Base-by-base conservation (phyloP, 768 basidiomycete species). In the Rhodotorula taiwanensis region DNA sequence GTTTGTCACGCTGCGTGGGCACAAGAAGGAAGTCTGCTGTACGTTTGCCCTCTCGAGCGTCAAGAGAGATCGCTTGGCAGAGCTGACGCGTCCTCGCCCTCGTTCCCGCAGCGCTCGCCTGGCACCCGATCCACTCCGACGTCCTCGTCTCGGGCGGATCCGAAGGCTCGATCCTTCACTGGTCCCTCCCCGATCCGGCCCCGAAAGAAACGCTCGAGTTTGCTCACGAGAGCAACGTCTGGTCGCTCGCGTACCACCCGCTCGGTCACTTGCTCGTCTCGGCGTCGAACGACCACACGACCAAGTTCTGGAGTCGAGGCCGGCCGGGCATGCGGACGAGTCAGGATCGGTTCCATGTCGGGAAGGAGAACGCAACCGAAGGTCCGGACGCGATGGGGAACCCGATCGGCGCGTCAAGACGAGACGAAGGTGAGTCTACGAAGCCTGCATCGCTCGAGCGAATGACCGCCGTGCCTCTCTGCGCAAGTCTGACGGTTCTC, bases 1-100 rank as follows among this genome's bases (percentile, higher is more conserved):
- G 75, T 84, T 89, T 75, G 83, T 88, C 28, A 78, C 89, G 23
- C 83, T 97, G 67, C 89, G 90, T 72, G 95, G 95, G 2, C 95
- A 99, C 81, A 92, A 91, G 74, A 94, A 97, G 73, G 95, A 98
- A 82, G 91, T 95, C 44, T 93, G 91, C 79, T 92, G 89, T 93
- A 78, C 64, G 89, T 74, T 23, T 44, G 9, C n/a, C 30, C 30
- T 25, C 14, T 9, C 36, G 10, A 9, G 9, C 36, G 36, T n/a
- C n/a, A n/a, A n/a, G n/a, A 8, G 25, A 6, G 36, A 39, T 39
- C 36, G n/a, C n/a, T n/a, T n/a, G n/a, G n/a, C n/a, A n/a, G n/a
- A n/a, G n/a, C n/a, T n/a, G n/a, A n/a, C n/a, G 23, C 27, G 23
- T 27, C 16, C 16, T 25, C 27, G 6, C 18, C 4, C 47, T 55